Base-by-base conservation (phyloP, 805 yeast genomes). In the Zygotorulaspora florentina region DNA sequence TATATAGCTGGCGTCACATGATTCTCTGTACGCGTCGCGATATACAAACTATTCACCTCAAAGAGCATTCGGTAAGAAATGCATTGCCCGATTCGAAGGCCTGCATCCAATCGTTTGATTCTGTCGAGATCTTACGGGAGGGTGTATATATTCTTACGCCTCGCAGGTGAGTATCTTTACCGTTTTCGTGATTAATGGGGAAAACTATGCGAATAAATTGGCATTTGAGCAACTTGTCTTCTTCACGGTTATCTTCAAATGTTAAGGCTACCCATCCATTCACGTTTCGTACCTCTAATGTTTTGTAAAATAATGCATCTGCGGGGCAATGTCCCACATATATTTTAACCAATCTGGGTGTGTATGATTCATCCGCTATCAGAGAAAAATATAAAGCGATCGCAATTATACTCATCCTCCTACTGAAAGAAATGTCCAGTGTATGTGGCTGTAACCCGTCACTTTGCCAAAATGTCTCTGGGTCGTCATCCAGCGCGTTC, bases 381-480 rank as follows among this genome's bases (percentile, higher is more conserved):
- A 75, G 80, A 55, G 90, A 87, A 16, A 85, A 76, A 65, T 80
- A 93, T 4, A 93, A 58, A 0, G 88, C 80, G 1, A 93, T 66
- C 42, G 86, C 65, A 41, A 82, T 79, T 2, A 93, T 67, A 16
- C 80, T 72, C 3, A 89, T 95, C 40, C 79, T 74, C 57, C 85
- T 89, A 26, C 89, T 74, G 64, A 93, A 93, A 57, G 81, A 89
- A 1, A 88, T 76, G 39, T 85, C 85, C 5, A 93, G 70, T 23
- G 69, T 72, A 66, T 93, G 99, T 0, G 98, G 99, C 55, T 84
- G 87, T 10, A 76, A 73, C 0, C 97, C 99, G 61, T 93, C 99
- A 37, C 95, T 84, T 65, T 93, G 99, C 99, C 99, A 93, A 62
- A 73, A 91, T 1, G 81, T 68, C 25, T 75, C 72, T 0, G 91